Base-by-base conservation (phyloP, 106 monocot species). In the Vanilla planifolia region DNA sequence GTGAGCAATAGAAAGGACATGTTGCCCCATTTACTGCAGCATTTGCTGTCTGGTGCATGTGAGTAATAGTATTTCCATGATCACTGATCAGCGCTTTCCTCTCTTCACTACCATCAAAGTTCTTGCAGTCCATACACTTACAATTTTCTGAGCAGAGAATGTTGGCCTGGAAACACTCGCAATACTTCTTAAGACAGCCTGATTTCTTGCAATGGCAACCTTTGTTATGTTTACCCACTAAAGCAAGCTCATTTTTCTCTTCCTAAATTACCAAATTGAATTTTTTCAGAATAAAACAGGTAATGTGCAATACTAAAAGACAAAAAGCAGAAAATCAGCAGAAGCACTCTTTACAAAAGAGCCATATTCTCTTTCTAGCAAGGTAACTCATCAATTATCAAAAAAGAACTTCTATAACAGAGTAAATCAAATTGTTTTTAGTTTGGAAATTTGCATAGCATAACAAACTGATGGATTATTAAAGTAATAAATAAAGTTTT, bases 151-250 rank as follows among this genome's bases (percentile, higher is more conserved):
- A 92, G 70, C 92, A 92, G 16, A 92, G 80, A 62, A 92, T 92
- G 50, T 83, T 83, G 20, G 92, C 92, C 66, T 93, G 93, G 68
- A 94, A 94, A 67, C 93, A 94, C 55, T 94, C 93, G 68, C 93
- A 94, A 43, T 94, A 94, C 61, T 94, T 94, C 70, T 94, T 94
- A 33, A 94, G 77, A 69, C 93, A 94, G 23, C 89, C 82, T 37
- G 92, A 87, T 41, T 92, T 92, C 83, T 87, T 92, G 75, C 92
- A 92, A 51, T 92, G 83, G 67, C 92, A 92, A 34, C 87, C 92
- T 60, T 92, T 92, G 51, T 92, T 92, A 73, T 92, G 92, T 64
- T 87, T 94, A 45, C 89, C 93, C 34, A 85, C 58, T 69, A 94
- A 55, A 58, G 89, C 73, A 21, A 80, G 66, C 29, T 89, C 85